These are phyloP conservation scores for Apodospora peruviana DNA, from an alignment of 495 filamentous ascomycete genomes.

Conservation along the genomic window DNA sequence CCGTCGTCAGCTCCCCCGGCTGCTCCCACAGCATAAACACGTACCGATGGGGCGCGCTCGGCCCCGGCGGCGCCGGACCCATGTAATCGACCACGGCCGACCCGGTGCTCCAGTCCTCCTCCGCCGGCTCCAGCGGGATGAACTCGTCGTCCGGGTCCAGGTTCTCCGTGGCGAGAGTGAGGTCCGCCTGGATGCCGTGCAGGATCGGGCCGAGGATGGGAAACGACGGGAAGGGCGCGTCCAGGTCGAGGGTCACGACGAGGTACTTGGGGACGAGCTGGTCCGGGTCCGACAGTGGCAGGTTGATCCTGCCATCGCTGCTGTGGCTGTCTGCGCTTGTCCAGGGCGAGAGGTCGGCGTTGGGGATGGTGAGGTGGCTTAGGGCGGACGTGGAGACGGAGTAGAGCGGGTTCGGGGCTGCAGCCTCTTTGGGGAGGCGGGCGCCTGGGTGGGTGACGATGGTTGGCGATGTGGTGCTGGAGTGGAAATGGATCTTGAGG, in stretches of 20 bases:
- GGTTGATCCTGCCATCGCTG: not conserved
- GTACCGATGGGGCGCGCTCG: constrained; percentile 51
- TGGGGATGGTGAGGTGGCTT: constrained; percentile 12
- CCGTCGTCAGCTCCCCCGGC: constrained; percentile 41
- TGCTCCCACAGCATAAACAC: constrained; percentile 54
- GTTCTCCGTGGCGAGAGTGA: constrained; percentile 8
- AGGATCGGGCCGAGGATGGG: constrained; percentile 44
- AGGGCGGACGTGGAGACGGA: constrained; percentile 19
- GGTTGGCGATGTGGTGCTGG: not conserved
- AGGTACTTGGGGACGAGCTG: constrained; percentile 31
- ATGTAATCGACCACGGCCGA: constrained; percentile 34
- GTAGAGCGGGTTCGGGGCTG: constrained; percentile 13
- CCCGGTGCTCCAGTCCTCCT: not conserved
- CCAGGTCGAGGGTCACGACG: constrained; percentile 43
- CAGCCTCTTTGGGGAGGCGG: constrained; percentile 9
- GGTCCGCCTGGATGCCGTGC: constrained; percentile 41
- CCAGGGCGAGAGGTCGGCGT: constrained; percentile 17
- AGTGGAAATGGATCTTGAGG: constrained; percentile 25
- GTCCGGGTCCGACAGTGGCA: not conserved
- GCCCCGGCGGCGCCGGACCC: constrained; percentile 45
- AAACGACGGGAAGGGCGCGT: constrained; percentile 48
- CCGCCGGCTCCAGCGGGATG: constrained; percentile 2
- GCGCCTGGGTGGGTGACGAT: constrained; percentile 12
- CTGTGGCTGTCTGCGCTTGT: not conserved
- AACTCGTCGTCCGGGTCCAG: constrained; percentile 14